phyloP scores from a whole-genome alignment of 2,329 filamentous ascomycete species.

The Mollisia scopiformis region DNA sequence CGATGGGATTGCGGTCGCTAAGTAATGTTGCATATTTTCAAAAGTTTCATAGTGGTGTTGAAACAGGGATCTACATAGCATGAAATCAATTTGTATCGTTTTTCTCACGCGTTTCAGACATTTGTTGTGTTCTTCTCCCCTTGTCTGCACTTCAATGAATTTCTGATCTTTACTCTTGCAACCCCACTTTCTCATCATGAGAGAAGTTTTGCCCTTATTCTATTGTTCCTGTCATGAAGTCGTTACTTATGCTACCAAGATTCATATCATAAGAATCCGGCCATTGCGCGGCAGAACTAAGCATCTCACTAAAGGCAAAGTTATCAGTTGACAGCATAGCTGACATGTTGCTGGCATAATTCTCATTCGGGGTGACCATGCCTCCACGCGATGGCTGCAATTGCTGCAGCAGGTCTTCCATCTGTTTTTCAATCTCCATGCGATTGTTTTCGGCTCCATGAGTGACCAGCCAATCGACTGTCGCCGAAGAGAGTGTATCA shows the following conservation, averaged over 20 bases:
- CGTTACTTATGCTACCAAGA: neutral
- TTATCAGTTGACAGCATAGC: slow-evolving; percentile 14
- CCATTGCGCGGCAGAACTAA: slow-evolving; percentile 22
- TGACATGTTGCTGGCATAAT: neutral
- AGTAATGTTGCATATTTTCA: too few species aligned
- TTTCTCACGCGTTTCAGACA: too few species aligned
- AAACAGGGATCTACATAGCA: too few species aligned
- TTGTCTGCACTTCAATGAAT: too few species aligned
- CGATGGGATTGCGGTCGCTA: neutral
- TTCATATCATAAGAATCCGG: slow-evolving; percentile 5
- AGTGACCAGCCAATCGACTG: slow-evolving; percentile 32
- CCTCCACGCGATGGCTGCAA: slow-evolving; percentile 2
- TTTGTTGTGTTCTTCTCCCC: too few species aligned
- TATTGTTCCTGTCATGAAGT: neutral
- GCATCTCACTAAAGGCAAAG: slow-evolving; percentile 19
- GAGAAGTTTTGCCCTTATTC: too few species aligned
- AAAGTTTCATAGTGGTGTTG: too few species aligned
- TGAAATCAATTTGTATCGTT: too few species aligned
- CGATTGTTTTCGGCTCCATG: slow-evolving; percentile 3
- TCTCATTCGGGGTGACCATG: slow-evolving; percentile 4
- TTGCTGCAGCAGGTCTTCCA: slow-evolving; percentile 7
- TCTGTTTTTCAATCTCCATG: slow-evolving; percentile 10
- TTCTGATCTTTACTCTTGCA: too few species aligned
- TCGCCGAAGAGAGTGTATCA: slow-evolving; percentile 35
- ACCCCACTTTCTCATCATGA: too few species aligned